Base-by-base conservation (phyloP, 805 yeast species). In the Kluyveromyces aestuarii region DNA sequence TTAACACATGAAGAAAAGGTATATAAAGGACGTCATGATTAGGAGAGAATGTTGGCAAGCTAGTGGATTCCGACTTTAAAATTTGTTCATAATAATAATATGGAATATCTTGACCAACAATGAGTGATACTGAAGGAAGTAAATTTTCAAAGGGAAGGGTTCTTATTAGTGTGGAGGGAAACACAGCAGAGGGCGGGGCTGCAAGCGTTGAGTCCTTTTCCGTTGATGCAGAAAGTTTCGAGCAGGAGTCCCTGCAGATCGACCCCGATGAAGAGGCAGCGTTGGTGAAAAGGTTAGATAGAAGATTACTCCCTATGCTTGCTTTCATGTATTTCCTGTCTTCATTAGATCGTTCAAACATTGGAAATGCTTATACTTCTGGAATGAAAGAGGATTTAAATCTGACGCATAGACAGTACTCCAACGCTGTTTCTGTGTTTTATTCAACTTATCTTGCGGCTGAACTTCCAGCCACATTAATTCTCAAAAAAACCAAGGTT, bases 281-380 rank as follows among this genome's bases (percentile, higher is more conserved):
- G 33, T 53, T 68, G 33, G 53, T 64, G 17, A 55, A 59, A 27
- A 67, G 66, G 48, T 48, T 67, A 49, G 72, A 70, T 46, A 40
- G 50, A 19, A 52, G 62, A 16, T 48, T 68, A 8, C 49, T 69
- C 50, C 71, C 72, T 2, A 52, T 66, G 48, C 52, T 67, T 14
- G 58, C 66, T 11, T 48, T 59, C 45, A 58, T 66, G 51, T 70
- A 68, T 53, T 64, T 69, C 45, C 54, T 67, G 27, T 64, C 71
- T 2, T 60, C 61, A 52, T 61, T 82, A 50, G 87, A 82, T 57
- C 76, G 73, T 50, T 64, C 79, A 35, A 81, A 81, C 60, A 62
- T 81, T 45, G 71, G 74, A 48, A 77, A 79, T 55, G 86, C 85
- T 1, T 81, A 79, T 53, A 77, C 77, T 33, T 70, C 79, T 19